These are phyloP conservation scores for Punctularia strigosozonata DNA, from an alignment of 768 basidiomycete species.

Conservation along the genomic window DNA sequence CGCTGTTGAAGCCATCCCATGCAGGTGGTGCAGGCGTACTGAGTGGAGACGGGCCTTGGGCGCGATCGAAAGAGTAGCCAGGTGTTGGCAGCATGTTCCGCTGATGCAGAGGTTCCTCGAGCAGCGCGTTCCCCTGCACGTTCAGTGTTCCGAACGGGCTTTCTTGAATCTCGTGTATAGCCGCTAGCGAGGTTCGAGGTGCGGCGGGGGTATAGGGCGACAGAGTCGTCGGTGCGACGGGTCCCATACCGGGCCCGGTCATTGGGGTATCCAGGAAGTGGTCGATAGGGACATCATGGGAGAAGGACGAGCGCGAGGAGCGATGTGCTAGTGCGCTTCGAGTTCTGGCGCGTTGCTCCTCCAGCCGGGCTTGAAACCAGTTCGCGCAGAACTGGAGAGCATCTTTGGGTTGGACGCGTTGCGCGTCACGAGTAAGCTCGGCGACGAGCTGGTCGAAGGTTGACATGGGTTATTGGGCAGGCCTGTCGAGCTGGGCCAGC, in stretches of 20 bases:
- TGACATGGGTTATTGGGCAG: no score
- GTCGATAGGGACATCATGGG: constrained; percentile 41
- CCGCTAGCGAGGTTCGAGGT: constrained; percentile 41
- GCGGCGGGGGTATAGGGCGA: constrained; percentile 30
- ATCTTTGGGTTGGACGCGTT: constrained; percentile 82
- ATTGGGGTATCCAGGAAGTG: constrained; percentile 45
- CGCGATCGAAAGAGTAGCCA: constrained; percentile 8
- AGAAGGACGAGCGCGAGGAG: constrained; percentile 33
- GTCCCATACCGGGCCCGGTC: constrained; percentile 19
- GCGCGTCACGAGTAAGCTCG: constrained; percentile 78
- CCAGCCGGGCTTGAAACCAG: constrained; percentile 86
- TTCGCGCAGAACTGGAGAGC: constrained; percentile 86
- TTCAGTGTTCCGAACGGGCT: constrained; percentile 75
- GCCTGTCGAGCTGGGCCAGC: no score
- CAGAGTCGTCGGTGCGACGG: constrained; percentile 37
- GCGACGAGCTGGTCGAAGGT: constrained; percentile 74
- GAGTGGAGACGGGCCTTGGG: constrained; percentile 32
- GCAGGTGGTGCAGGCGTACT: constrained; percentile 32
- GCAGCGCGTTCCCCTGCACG: constrained; percentile 70
- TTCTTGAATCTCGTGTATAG: constrained; percentile 39
- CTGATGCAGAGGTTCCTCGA: constrained; percentile 32
- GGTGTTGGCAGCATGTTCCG: constrained; percentile 15
- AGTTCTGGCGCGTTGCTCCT: constrained; percentile 70
- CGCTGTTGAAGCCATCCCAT: constrained; percentile 16
- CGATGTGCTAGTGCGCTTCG: constrained; percentile 53